Base-by-base conservation (phyloP, 2,329 filamentous ascomycete species). In the Delphinella strobiligena region DNA sequence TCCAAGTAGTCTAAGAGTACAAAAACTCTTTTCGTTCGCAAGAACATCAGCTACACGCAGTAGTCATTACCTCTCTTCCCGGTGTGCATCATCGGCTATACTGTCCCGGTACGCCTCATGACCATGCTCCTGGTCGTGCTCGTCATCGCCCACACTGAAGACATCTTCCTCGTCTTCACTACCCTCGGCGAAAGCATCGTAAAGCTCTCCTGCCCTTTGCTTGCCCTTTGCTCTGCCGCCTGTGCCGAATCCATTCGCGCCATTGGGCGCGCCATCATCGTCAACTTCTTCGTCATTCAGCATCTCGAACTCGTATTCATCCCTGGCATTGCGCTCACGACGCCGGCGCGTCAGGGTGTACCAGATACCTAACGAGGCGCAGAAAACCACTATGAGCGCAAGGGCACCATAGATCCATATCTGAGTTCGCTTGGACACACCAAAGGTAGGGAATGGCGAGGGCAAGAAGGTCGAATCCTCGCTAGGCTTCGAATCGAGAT, bases 171-270 rank as follows among this genome's bases (percentile, higher is more conserved):
- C 78, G 40, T 85, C 82, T 42, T 91, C 88, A 42, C 89, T 89
- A 38, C 87, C 89, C 12, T 85, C 88, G 0, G 91, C 91, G 69
- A 98, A 98, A 4, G 91, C 91, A 67, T 98, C 91, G 59, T 98
- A 98, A 33, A 98, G 66, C 64, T 96, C 89, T 19, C 89, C 87
- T 2, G 86, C 91, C 15, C 85, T 67, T 48, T 67, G 58, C 61
- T 71, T 50, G 48, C 73, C 69, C 42, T 67, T 66, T 5, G 42
- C 42, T 3, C 31, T 34, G 14, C 64, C 67, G 33, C 39, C 37
- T 29, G 36, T 31, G 61, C 43, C 60, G 50, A 9, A 47, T 15
- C 56, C 54, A 24, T 50, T 51, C 14, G 52, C 49, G 22, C 56
- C 45, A 40, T 58, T 44, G 54, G 63, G 49, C 44, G 62, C 62